phyloP scores from a whole-genome alignment of 306 rosid species.

The Ammopiptanthus mongolicus region DNA sequence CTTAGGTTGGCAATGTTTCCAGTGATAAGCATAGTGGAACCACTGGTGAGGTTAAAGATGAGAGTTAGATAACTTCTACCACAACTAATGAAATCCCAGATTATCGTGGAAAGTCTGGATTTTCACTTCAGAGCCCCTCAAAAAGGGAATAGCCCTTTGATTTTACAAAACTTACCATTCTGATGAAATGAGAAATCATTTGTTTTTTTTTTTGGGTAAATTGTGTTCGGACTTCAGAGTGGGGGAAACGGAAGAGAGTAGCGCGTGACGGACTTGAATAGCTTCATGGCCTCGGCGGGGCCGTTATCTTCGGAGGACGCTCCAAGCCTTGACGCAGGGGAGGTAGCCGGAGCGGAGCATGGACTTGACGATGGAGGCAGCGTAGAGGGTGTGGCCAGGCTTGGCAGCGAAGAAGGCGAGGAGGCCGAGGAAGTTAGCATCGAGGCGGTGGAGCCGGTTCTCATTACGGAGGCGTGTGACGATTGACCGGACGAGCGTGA shows the following conservation, averaged over 20 bases:
- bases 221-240: not conserved
- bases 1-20: conserved; percentile 41
- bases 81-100: conserved; percentile 4
- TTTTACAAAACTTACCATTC: conserved; percentile 3
- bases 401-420: conserved; percentile 75
- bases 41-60: conserved; percentile 26
- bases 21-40: conserved; percentile 23
- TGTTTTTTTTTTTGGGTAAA: conserved; percentile 6
- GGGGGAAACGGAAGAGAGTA: not conserved
- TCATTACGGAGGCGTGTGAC: conserved; percentile 92
- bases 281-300: conserved; percentile 57
- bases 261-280: conserved; percentile 54
- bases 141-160: conserved; percentile 29
- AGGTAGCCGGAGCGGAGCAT: conserved; percentile 98
- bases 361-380: conserved; percentile 77
- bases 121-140: conserved; percentile 65
- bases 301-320: conserved; percentile 69
- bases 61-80: conserved; percentile 11
- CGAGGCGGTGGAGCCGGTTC: conserved; percentile 85
- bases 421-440: conserved; percentile 82
- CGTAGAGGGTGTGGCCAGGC: conserved; percentile 70
- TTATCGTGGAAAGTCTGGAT: conserved; percentile 27
- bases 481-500: conserved; percentile 85
- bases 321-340: conserved; percentile 94
- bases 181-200: conserved; percentile 14